These are phyloP conservation scores for Soucietia sequanensis DNA, from an alignment of 805 yeast genomes.

Conservation along the genomic window DNA sequence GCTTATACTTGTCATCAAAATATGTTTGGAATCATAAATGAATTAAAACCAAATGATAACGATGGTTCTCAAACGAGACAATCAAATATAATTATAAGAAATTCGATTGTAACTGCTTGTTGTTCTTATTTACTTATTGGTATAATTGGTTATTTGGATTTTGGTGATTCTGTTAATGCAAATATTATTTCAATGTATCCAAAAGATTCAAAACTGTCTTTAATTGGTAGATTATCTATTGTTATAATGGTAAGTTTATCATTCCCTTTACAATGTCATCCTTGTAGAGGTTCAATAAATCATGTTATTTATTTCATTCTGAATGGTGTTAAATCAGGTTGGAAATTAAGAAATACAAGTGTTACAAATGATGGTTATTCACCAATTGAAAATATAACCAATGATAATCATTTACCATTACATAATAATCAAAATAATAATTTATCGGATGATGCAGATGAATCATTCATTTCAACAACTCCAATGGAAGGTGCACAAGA, in stretches of 20 bases:
- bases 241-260: slow-evolving; percentile 74
- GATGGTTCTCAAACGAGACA: slow-evolving; percentile 43
- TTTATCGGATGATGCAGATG: slow-evolving; percentile 28
- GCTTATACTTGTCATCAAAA: slow-evolving; percentile 85
- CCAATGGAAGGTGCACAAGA: slow-evolving; percentile 49
- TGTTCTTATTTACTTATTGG: slow-evolving; percentile 63
- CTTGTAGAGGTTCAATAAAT: slow-evolving; percentile 71
- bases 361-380: slow-evolving; percentile 23
- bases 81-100: slow-evolving; percentile 49
- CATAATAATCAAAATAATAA: no score
- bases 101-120: slow-evolving; percentile 57
- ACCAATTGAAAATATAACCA: slow-evolving; percentile 24
- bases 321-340: slow-evolving; percentile 24
- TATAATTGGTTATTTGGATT: slow-evolving; percentile 66
- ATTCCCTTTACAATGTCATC: slow-evolving; percentile 79
- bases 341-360: slow-evolving; percentile 18
- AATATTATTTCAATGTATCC: slow-evolving; percentile 71
- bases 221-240: slow-evolving; percentile 58
- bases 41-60: slow-evolving; percentile 42
- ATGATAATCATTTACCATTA: no score
- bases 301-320: slow-evolving; percentile 56
- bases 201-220: slow-evolving; percentile 45
- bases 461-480: slow-evolving; percentile 41
- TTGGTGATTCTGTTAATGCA: slow-evolving; percentile 64
- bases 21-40: slow-evolving; percentile 74